A percentile compares a stretch with the other conserved stretches of the same genome.
These are phyloP conservation scores for Monosporozyma aquatica DNA, from an alignment of 805 yeast genomes.

Conservation along the genomic window DNA sequence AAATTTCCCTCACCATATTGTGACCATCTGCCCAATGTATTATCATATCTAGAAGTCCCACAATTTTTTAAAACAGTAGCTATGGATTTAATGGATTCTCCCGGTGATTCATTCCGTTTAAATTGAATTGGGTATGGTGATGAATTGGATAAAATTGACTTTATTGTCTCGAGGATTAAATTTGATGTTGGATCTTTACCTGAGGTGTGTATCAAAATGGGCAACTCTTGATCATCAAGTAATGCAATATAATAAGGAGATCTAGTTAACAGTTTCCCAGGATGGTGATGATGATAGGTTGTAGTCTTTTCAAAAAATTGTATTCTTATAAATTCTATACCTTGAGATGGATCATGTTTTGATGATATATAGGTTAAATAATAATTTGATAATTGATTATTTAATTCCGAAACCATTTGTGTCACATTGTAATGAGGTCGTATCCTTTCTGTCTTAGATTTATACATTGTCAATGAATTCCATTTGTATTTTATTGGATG, in stretches of 20 bases:
- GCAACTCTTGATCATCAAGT: slow-evolving; percentile 47
- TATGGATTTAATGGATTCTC: slow-evolving; percentile 37
- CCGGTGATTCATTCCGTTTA: slow-evolving; percentile 24
- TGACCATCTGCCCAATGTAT: slow-evolving; percentile 62
- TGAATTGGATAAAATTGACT: slow-evolving; percentile 24
- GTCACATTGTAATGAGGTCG: slow-evolving; percentile 37
- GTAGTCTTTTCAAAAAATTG: slow-evolving; percentile 52
- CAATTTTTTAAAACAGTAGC: slow-evolving; percentile 48
- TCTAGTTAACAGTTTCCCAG: slow-evolving; percentile 28
- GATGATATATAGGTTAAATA: slow-evolving; percentile 55
- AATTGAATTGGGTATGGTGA: slow-evolving; percentile 35
- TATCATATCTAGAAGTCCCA: slow-evolving; percentile 54
- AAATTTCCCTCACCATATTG: slow-evolving; percentile 60
- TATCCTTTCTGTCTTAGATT: slow-evolving; percentile 21
- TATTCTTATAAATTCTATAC: slow-evolving; percentile 51
- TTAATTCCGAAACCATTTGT: slow-evolving; percentile 40
- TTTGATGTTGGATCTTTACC: slow-evolving; percentile 39
- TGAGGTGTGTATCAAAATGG: slow-evolving; percentile 51
- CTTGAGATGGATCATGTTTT: slow-evolving; percentile 54
- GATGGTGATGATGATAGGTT: background rate
- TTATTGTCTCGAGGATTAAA: slow-evolving; percentile 50
- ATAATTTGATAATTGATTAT: slow-evolving; percentile 40
- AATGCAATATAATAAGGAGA: slow-evolving; percentile 58
- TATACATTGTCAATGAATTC: slow-evolving; percentile 20
- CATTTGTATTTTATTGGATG: slow-evolving; percentile 37